Conservation (phyloP, 1,284 basidiomycete species). For the Chiua sp. region DNA sequence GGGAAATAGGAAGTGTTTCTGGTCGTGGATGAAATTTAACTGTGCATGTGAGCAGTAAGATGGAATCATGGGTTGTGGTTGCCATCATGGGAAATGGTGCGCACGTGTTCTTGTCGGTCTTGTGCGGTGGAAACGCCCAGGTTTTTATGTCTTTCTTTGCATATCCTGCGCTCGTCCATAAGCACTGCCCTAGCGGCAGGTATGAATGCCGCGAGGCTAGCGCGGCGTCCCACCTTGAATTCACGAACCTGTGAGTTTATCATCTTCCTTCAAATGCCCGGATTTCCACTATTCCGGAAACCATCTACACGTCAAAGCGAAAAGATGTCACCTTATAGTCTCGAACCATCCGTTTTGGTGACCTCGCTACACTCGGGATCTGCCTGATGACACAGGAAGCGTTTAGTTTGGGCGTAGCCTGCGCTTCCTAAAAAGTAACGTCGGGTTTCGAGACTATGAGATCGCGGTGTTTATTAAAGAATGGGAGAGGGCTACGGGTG, state of each 20-base stretch:
- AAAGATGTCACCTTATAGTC: slow-evolving; percentile 79
- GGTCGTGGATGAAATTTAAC: slow-evolving; percentile 36
- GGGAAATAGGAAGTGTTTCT: slow-evolving; percentile 89
- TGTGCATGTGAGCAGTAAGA: slow-evolving; percentile 44
- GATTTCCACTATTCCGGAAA: background rate
- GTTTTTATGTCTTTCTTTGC: slow-evolving; percentile 51
- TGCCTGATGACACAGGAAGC: no score
- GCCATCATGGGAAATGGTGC: slow-evolving; percentile 56
- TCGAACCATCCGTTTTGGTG: no score
- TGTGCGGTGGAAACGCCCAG: background rate
- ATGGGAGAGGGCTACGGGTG: slow-evolving; percentile 83
- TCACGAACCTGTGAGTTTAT: slow-evolving; percentile 62
- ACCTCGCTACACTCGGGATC: no score
- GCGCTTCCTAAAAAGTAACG: no score
- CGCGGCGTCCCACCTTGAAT: slow-evolving; percentile 75
- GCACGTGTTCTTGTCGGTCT: slow-evolving; percentile 9
- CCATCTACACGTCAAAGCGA: slow-evolving; percentile 70
- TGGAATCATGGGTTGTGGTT: slow-evolving; percentile 54
- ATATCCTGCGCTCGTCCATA: slow-evolving; percentile 75
- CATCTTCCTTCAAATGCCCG: background rate
- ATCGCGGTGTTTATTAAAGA: slow-evolving; percentile 82
- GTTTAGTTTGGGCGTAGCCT: no score
- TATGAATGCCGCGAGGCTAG: slow-evolving; percentile 68
- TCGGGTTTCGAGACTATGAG: no score
- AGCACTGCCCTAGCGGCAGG: slow-evolving; percentile 69